Evolutionary conservation across 2,329 filamentous ascomycete genomes (phyloP).

Genomic region (Coniosporium tulheliwenetii): DNA sequence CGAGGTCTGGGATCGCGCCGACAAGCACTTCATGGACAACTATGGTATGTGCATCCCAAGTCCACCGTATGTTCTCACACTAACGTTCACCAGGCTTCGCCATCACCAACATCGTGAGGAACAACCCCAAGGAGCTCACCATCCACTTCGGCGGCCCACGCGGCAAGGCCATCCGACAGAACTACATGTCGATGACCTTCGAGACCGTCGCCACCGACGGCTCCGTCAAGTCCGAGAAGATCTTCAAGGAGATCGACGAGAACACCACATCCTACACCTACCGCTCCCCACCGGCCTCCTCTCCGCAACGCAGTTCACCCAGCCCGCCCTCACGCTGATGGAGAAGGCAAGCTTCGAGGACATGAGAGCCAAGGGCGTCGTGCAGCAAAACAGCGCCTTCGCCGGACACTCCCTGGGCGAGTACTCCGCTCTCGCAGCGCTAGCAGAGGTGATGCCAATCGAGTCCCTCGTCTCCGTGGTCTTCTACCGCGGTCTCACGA

Average conservation of each 20-base stretch:
- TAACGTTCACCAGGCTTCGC: constrained; percentile 52
- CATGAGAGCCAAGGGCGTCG: constrained; percentile 93
- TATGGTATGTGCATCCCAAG: constrained; percentile 52
- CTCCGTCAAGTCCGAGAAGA: constrained; percentile 92
- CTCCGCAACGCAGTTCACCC: constrained; percentile 96
- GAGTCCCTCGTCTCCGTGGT: constrained; percentile 96
- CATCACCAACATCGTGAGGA: constrained; percentile 97
- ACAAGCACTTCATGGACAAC: constrained; percentile 96
- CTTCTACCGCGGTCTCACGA: constrained; percentile 96
- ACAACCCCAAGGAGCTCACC: constrained; percentile 97
- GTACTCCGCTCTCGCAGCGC: constrained; percentile 88
- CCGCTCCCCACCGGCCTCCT: constrained; percentile 87
- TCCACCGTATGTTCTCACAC: background rate
- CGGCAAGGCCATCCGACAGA: constrained; percentile 93
- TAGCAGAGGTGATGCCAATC: constrained; percentile 99
- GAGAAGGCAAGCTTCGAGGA: constrained; percentile 99
- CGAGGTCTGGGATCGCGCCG: constrained; percentile 94
- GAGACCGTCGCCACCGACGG: constrained; percentile 92
- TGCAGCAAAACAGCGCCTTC: constrained; percentile 92
- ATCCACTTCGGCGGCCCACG: constrained; percentile 95
- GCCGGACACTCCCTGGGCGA: constrained; percentile 96
- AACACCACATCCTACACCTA: constrained; percentile 93
- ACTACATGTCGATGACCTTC: constrained; percentile 99
- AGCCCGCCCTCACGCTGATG: constrained; percentile 94
- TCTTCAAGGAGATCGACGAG: constrained; percentile 96